Conservation (phyloP, 345 rosid genomes). For the Hibiscus tridactylites region DNA sequence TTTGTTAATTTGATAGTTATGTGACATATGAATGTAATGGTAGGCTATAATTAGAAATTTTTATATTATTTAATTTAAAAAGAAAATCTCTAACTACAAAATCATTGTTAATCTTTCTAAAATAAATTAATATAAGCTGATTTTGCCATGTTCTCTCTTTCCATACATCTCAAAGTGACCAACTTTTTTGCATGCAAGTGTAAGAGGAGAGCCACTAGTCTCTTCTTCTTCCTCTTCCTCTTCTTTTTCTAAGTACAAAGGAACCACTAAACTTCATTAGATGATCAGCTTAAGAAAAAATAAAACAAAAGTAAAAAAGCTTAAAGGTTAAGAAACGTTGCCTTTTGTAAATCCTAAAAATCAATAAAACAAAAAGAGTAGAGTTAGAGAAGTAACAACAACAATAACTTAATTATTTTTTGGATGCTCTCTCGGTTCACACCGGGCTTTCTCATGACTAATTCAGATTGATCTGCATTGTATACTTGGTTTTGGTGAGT, state of each 20-base stretch:
- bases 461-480: too few relatives aligned
- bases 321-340: slow-evolving; percentile 31
- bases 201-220: slow-evolving; percentile 7
- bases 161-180: neutral
- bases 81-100: too few relatives aligned
- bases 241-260: neutral
- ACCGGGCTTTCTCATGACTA: too few relatives aligned
- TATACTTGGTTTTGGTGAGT: too few relatives aligned
- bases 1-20: too few relatives aligned
- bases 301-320: slow-evolving; percentile 15
- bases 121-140: neutral
- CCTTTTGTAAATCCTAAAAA: slow-evolving; percentile 44
- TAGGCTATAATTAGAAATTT: too few relatives aligned
- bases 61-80: too few relatives aligned
- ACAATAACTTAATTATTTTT: neutral
- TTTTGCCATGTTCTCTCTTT: neutral
- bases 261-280: neutral
- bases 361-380: slow-evolving; percentile 52
- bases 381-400: neutral
- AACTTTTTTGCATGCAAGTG: slow-evolving; percentile 20
- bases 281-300: neutral
- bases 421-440: too few relatives aligned
- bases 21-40: too few relatives aligned
- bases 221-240: neutral
- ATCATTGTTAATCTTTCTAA: too few relatives aligned